phyloP scores from a whole-genome alignment of 2,329 filamentous ascomycete species.

The Fusarium nygamai region DNA sequence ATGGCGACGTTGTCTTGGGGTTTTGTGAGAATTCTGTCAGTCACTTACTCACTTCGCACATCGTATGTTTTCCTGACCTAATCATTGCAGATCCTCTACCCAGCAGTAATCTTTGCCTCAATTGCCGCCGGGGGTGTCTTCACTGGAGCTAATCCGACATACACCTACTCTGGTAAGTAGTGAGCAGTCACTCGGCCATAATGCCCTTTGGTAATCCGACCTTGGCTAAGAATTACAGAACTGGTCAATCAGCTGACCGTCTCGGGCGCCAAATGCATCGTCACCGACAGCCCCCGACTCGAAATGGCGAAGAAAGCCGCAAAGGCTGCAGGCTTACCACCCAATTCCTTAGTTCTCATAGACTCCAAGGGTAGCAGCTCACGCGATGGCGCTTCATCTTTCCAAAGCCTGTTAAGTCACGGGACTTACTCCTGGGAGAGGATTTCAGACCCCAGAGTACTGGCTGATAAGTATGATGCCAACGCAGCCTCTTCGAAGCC shows the following conservation, averaged over 20 bases:
- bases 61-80: background rate
- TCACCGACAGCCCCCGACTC: background rate
- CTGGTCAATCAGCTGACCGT: background rate
- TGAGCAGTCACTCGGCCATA: rapidly evolving
- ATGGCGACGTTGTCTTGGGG: background rate
- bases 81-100: background rate
- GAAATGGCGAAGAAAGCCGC: background rate
- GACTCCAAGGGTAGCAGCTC: background rate
- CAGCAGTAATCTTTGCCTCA: background rate
- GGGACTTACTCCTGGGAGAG: background rate
- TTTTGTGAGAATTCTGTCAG: constrained; percentile 8
- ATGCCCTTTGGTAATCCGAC: rapidly evolving
- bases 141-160: constrained; percentile 8
- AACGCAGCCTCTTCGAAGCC: rapidly evolving
- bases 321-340: background rate
- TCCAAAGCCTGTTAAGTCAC: background rate
- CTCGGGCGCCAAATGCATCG: constrained; percentile 1
- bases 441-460: background rate
- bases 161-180: background rate
- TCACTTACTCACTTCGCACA: too few species aligned
- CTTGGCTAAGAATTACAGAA: background rate
- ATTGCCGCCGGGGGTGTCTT: constrained; percentile 6
- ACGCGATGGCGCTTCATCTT: rapidly evolving
- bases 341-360: background rate
- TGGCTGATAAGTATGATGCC: background rate